Percentiles rank a stretch among this genome's conserved stretches.
Conservation (phyloP, 306 rosid species). For the Ceratonia siliqua region DNA sequence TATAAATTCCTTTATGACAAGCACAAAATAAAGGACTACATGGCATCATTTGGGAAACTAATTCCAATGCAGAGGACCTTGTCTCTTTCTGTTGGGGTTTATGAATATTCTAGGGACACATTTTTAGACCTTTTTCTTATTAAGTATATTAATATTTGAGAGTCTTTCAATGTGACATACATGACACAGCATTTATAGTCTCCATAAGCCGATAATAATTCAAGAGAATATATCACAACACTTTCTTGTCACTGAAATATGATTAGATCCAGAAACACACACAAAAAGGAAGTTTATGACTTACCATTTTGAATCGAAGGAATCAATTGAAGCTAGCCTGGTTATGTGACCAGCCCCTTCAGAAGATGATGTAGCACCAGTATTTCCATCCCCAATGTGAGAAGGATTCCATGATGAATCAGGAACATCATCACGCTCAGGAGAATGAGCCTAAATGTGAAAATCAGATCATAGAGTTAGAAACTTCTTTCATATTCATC, state of each 20-base stretch:
- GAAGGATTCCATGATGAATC: constrained; percentile 85
- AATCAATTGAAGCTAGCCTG: constrained; percentile 97
- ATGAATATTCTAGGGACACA: constrained; percentile 7
- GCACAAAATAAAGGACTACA: constrained; percentile 12
- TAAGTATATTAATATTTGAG: background rate
- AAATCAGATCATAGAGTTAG: background rate
- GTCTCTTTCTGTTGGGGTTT: background rate
- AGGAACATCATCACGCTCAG: constrained; percentile 49
- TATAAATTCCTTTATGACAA: background rate
- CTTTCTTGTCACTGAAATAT: constrained; percentile 12
- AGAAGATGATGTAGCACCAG: constrained; percentile 61
- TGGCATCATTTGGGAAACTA: constrained; percentile 14
- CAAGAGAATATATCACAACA: constrained; percentile 1
- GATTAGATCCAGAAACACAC: constrained; percentile 13
- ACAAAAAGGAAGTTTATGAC: constrained; percentile 17
- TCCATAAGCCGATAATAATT: constrained; percentile 4
- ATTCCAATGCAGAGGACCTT: constrained; percentile 19
- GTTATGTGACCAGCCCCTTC: constrained; percentile 66
- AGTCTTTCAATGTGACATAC: constrained; percentile 23
- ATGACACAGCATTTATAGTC: constrained; percentile 5
- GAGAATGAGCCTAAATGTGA: constrained; percentile 51
- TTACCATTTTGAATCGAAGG: constrained; percentile 98
- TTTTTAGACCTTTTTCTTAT: background rate
- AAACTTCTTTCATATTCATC: background rate
- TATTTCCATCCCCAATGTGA: constrained; percentile 69